Evolutionary conservation across 2,329 filamentous ascomycete genomes (phyloP).

Genomic region (Lachnellula subtilissima): DNA sequence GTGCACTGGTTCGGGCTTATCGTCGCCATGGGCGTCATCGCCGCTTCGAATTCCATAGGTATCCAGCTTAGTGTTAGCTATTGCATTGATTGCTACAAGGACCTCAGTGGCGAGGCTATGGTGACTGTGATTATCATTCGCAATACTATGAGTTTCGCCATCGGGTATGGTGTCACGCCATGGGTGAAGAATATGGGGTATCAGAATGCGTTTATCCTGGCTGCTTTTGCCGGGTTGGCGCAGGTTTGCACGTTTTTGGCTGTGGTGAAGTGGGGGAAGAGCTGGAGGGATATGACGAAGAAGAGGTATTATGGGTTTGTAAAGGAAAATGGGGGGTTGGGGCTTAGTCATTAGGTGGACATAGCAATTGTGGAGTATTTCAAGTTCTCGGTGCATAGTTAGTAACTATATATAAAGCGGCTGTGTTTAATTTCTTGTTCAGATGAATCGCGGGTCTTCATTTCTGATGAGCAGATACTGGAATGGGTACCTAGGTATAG

Average conservation of each 20-base stretch:
- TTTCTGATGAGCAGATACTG: no score
- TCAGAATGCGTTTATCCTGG: conserved; percentile 41
- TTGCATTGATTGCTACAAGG: conserved; percentile 45
- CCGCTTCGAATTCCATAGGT: conserved; percentile 39
- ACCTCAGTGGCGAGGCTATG: conserved; percentile 44
- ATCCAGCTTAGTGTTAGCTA: conserved; percentile 41
- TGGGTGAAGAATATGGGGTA: conserved; percentile 40
- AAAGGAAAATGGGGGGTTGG: conserved; percentile 20
- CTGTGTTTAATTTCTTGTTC: no score
- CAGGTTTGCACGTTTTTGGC: conserved; percentile 39
- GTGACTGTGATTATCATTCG: conserved; percentile 44
- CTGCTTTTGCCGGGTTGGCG: conserved; percentile 35
- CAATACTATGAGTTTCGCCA: conserved; percentile 46
- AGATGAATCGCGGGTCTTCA: no score
- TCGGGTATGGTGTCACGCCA: conserved; percentile 46
- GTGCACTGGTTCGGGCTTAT: conserved; percentile 44
- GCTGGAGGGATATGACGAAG: conserved; percentile 36
- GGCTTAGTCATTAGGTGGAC: conserved; percentile 5
- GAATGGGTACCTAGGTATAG: no score
- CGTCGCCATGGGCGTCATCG: conserved; percentile 44
- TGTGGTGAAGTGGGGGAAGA: conserved; percentile 46
- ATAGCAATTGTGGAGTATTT: no score
- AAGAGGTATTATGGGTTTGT: conserved; percentile 37
- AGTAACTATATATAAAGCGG: no score
- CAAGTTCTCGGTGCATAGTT: no score